Evolutionary conservation across 192 early-diverging fungal genomes (phyloP).

Genomic region (Backusella luteola): DNA sequence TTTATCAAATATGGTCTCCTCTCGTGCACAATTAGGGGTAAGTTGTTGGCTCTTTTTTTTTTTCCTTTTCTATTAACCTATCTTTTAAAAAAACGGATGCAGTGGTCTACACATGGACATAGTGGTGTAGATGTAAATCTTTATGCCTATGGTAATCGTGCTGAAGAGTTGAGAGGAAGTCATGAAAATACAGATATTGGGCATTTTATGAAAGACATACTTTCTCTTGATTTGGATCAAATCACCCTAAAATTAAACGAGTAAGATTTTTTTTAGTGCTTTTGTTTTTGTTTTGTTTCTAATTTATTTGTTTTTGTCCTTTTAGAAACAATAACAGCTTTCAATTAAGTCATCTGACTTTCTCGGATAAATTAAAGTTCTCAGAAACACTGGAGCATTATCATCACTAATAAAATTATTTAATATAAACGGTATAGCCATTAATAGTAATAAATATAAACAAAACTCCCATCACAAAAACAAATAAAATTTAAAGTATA

Average conservation of each 20-base stretch:
- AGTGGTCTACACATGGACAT: conserved; percentile 90
- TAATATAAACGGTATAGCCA: not conserved
- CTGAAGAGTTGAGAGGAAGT: conserved; percentile 67
- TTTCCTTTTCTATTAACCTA: conserved; percentile 19
- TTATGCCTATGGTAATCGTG: conserved; percentile 74
- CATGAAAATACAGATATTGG: conserved; percentile 91
- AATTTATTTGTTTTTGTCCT: not conserved
- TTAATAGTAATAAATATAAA: not conserved
- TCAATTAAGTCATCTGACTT: not conserved
- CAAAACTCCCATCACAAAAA: not conserved
- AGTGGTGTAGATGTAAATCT: conserved; percentile 94
- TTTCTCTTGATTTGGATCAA: conserved; percentile 61
- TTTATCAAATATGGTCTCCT: conserved; percentile 51
- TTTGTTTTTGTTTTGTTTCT: not conserved
- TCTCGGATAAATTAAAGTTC: not conserved
- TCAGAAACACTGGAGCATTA: not conserved
- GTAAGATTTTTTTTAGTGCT: conserved; percentile 10
- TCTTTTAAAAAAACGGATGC: conserved; percentile 2
- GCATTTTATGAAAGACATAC: conserved; percentile 56
- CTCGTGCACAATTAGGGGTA: conserved; percentile 60
- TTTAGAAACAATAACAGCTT: not conserved
- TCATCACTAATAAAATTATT: not conserved
- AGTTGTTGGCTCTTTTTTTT: not conserved
- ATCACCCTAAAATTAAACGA: conserved; percentile 48
- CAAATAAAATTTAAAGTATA: too few species aligned